A percentile compares a stretch with the other conserved stretches of the same genome.
Conservation (phyloP, 108 stramenopile species). For the Aureococcus anophagefferens region DNA sequence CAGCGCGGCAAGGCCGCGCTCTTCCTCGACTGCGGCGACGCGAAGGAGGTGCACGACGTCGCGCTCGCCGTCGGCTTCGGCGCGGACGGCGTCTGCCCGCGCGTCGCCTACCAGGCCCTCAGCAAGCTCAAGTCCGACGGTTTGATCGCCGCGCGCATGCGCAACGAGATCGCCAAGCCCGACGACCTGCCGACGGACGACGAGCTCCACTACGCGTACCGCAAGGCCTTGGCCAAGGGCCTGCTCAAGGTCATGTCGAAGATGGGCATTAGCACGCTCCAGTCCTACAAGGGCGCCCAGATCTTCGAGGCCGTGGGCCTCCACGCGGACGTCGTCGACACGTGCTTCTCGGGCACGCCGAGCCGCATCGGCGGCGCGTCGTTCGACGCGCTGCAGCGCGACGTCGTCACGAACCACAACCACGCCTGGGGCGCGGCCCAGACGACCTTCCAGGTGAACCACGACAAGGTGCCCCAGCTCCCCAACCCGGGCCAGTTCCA, state of each 20-base stretch:
- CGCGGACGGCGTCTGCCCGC: constrained; percentile 89
- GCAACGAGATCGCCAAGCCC: constrained; percentile 26
- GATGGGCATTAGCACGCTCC: constrained; percentile 89
- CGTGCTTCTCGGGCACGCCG: constrained; percentile 89
- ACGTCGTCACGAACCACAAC: constrained; percentile 77
- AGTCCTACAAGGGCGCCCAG: constrained; percentile 92
- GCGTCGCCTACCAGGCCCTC: constrained; percentile 91
- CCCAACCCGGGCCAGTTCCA: constrained; percentile 91
- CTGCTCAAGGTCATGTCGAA: constrained; percentile 92
- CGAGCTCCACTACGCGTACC: constrained; percentile 76
- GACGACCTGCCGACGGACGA: constrained; percentile 48
- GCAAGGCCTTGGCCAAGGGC: constrained; percentile 88
- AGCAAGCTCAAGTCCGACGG: constrained; percentile 87
- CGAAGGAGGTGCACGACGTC: constrained; percentile 87
- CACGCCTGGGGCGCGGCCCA: constrained; percentile 58
- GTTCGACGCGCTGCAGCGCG: constrained; percentile 87
- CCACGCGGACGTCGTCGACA: constrained; percentile 83
- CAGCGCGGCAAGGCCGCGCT: constrained; percentile 80
- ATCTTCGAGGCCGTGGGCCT: constrained; percentile 91
- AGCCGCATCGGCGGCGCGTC: constrained; percentile 90
- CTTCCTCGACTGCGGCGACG: constrained; percentile 90
- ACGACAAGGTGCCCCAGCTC: constrained; percentile 57
- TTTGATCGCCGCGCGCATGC: constrained; percentile 72
- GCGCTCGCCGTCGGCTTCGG: constrained; percentile 84
- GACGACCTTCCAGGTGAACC: constrained; percentile 1